Evolutionary conservation across 2,329 filamentous ascomycete genomes (phyloP).

Genomic region (Scleromitrula shiraiana): DNA sequence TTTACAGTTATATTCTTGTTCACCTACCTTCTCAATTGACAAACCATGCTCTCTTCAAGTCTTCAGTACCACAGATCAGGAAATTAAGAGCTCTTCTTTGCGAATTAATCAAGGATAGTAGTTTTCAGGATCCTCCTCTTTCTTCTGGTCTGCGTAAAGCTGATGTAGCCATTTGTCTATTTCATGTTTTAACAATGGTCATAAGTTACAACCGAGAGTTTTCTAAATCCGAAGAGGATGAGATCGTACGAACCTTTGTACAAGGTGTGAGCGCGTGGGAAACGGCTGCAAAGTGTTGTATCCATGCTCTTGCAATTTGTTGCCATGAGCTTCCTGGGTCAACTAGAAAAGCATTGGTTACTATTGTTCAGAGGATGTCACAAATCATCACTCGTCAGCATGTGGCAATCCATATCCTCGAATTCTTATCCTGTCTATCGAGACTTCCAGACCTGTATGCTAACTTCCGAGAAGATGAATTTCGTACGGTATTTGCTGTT

Average conservation of each 20-base stretch:
- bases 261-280: slow-evolving; percentile 79
- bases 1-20: slow-evolving; percentile 83
- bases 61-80: slow-evolving; percentile 65
- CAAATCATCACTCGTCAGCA: slow-evolving; percentile 91
- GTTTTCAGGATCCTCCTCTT: slow-evolving; percentile 72
- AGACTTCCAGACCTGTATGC: slow-evolving; percentile 77
- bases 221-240: slow-evolving; percentile 76
- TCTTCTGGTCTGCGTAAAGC: slow-evolving; percentile 75
- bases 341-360: slow-evolving; percentile 75
- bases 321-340: slow-evolving; percentile 89
- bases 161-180: slow-evolving; percentile 82
- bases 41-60: slow-evolving; percentile 79
- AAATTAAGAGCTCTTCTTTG: slow-evolving; percentile 69
- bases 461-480: slow-evolving; percentile 87
- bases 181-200: slow-evolving; percentile 78
- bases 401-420: slow-evolving; percentile 88
- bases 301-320: slow-evolving; percentile 89
- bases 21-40: slow-evolving; percentile 81
- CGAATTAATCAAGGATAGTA: slow-evolving; percentile 70
- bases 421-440: slow-evolving; percentile 86
- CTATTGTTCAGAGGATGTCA: slow-evolving; percentile 86
- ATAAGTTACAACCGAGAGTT: slow-evolving; percentile 86
- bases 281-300: slow-evolving; percentile 82
- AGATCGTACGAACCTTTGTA: slow-evolving; percentile 80
- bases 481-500: slow-evolving; percentile 88